These are phyloP conservation scores for Paramecium octaurelia DNA, from an alignment of 73 alveolate genomes.

Conservation along the genomic window DNA sequence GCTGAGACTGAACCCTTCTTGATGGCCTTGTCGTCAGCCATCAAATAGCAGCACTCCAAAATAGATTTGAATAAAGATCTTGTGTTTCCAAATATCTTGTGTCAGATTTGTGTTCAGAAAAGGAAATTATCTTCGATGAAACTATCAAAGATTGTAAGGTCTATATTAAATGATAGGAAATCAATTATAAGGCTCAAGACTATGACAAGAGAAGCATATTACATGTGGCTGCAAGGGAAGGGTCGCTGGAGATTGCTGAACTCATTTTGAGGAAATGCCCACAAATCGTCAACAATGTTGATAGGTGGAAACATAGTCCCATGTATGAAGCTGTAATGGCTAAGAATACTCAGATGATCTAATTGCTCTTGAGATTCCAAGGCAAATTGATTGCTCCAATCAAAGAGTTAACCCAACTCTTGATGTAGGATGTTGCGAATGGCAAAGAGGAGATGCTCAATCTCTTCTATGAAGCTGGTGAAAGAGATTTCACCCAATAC, in stretches of 20 bases:
- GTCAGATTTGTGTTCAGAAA: conserved; percentile 44
- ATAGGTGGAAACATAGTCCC: conserved; percentile 56
- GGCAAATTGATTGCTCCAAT: conserved; percentile 41
- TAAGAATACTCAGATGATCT: conserved; percentile 23
- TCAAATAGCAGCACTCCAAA: not conserved
- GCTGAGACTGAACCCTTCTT: conserved; percentile 42
- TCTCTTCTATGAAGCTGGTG: conserved; percentile 41
- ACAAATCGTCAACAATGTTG: conserved; percentile 23
- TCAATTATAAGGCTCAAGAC: conserved; percentile 31
- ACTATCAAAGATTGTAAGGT: not conserved
- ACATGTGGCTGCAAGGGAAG: conserved; percentile 63
- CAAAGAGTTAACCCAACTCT: conserved; percentile 35
- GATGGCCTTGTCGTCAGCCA: conserved; percentile 45
- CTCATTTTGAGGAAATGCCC: conserved; percentile 13
- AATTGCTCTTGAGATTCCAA: conserved; percentile 1
- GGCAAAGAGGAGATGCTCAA: conserved; percentile 40
- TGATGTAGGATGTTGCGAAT: conserved; percentile 19
- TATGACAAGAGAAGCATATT: conserved; percentile 58
- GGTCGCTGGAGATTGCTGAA: conserved; percentile 50
- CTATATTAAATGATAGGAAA: not conserved
- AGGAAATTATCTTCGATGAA: not conserved
- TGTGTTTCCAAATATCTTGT: conserved; percentile 53
- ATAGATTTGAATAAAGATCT: conserved; percentile 23
- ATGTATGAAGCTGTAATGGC: conserved; percentile 53
- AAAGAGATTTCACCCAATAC: conserved; percentile 21